phyloP scores from a whole-genome alignment of 805 yeast species.

The Nakazawaea sp. region DNA sequence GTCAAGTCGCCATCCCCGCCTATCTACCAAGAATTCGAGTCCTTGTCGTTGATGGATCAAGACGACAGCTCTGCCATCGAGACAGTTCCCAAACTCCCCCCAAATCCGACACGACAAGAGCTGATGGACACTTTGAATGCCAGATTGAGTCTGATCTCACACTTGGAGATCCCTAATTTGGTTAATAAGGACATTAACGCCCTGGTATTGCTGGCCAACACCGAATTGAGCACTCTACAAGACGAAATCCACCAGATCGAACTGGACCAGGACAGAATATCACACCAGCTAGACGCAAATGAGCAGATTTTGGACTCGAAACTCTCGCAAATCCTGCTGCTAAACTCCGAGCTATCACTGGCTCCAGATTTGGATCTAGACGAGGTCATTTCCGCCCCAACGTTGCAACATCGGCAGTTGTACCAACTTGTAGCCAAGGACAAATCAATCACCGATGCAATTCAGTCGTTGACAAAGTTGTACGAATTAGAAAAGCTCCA shows the following conservation, averaged over 20 bases:
- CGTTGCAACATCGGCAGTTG: slow-evolving; percentile 51
- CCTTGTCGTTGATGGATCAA: slow-evolving; percentile 9
- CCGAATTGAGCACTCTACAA: slow-evolving; percentile 15
- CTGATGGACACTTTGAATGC: slow-evolving; percentile 9
- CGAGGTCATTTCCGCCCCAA: slow-evolving; percentile 41
- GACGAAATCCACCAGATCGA: slow-evolving; percentile 15
- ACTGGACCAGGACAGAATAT: slow-evolving; percentile 16
- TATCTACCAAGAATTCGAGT: slow-evolving; percentile 5
- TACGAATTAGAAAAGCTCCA: slow-evolving; percentile 50
- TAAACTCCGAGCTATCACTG: slow-evolving; percentile 22
- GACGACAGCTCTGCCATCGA: not conserved
- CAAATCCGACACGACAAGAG: slow-evolving; percentile 10
- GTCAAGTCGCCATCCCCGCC: slow-evolving; percentile 11
- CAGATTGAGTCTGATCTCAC: slow-evolving; percentile 5
- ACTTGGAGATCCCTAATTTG: slow-evolving; percentile 9
- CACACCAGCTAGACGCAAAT: slow-evolving; percentile 21
- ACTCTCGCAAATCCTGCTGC: slow-evolving; percentile 10
- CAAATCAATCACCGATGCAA: slow-evolving; percentile 64
- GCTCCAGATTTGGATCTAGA: slow-evolving; percentile 30
- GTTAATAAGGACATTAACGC: slow-evolving; percentile 9
- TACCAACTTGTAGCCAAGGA: slow-evolving; percentile 61
- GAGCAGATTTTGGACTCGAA: slow-evolving; percentile 19
- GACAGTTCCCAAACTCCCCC: slow-evolving; percentile 8
- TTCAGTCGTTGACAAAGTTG: slow-evolving; percentile 20
- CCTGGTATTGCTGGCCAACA: slow-evolving; percentile 12